Evolutionary conservation across 140 eudicot species (phyloP).

Genomic region (Anethum foeniculum): DNA sequence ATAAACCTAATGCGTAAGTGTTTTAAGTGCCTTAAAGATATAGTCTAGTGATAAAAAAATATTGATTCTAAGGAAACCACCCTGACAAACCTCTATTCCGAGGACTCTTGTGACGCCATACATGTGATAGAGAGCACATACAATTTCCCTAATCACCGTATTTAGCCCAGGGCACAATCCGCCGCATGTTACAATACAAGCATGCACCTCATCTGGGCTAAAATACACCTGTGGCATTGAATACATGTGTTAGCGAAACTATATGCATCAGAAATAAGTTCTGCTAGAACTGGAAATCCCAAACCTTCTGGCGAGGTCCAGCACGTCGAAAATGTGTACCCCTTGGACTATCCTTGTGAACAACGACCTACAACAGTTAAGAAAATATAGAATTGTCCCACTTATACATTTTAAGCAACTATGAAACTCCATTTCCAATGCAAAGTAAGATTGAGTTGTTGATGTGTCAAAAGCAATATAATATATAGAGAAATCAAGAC

Average conservation of each 20-base stretch:
- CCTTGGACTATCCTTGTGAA: slow-evolving; percentile 50
- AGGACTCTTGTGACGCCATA: slow-evolving; percentile 55
- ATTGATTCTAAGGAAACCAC: neutral
- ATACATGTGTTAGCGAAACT: slow-evolving; percentile 20
- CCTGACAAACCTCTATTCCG: slow-evolving; percentile 42
- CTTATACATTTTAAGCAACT: neutral
- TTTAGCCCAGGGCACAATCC: slow-evolving; percentile 72
- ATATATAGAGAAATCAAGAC: neutral
- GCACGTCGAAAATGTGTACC: slow-evolving; percentile 70
- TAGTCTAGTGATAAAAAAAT: neutral
- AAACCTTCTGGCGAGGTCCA: slow-evolving; percentile 61
- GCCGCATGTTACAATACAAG: slow-evolving; percentile 69
- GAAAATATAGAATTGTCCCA: neutral
- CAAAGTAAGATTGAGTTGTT: neutral
- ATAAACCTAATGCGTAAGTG: neutral
- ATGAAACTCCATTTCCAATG: neutral
- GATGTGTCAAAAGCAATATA: neutral
- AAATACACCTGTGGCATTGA: slow-evolving; percentile 40
- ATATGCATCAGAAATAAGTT: neutral
- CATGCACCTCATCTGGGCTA: slow-evolving; percentile 53
- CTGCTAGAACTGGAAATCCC: neutral
- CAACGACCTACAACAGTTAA: slow-evolving; percentile 38
- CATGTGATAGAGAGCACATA: slow-evolving; percentile 52
- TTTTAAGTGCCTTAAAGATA: neutral
- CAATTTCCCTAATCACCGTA: slow-evolving; percentile 64